Evolutionary conservation across 192 early-diverging fungal species (phyloP), one percentile per base, ranked within the genome.

Genomic region (Allomyces javanicus): DNA sequence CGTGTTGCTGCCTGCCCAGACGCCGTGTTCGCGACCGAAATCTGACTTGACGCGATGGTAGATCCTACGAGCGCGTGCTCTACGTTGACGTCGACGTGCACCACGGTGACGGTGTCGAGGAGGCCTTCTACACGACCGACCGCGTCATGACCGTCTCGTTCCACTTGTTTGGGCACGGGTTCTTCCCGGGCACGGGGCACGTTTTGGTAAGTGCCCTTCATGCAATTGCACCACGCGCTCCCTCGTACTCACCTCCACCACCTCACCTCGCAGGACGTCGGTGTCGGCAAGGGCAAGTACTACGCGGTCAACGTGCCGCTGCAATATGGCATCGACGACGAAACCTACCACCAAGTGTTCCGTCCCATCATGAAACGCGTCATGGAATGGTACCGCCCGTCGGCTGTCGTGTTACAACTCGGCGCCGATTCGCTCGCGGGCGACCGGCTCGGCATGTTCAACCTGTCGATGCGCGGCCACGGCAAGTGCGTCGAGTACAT

Each of bases 61-160:
- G 89, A 65, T 84, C 85, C 68, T 86, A 92, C 65, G 87, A 89
- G 65, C 87, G 94, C 9, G 93, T 99, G 3, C 76, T 99, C 6
- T 99, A 99, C 72, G 90, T 95, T 65, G 96, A 99, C 72, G 96
- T 96, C 71, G 96, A 99, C 72, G 90, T 96, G 9, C 96, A 99
- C 74, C 96, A 99, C 69, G 96, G 96, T 40, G 96, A 99, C 72
- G 96, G 96, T 50, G 96, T 99, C 22, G 92, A 97, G 71, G 94
- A 96, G 71, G 96, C 96, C 19, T 99, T 99, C 70, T 99, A 97
- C 71, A 88, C 88, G n/a, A 96, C 94, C 10, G 96, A 99, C 69
- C 86, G 96, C 27, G 96, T 99, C 10, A 99, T 99, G 96, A 97
- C 96, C 7, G 88, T 90, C 58, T 92, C 89, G 22, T 97, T 99